Evolutionary conservation across 352 stramenopile species (phyloP).

Genomic region (Thalassiosira gravida): DNA sequence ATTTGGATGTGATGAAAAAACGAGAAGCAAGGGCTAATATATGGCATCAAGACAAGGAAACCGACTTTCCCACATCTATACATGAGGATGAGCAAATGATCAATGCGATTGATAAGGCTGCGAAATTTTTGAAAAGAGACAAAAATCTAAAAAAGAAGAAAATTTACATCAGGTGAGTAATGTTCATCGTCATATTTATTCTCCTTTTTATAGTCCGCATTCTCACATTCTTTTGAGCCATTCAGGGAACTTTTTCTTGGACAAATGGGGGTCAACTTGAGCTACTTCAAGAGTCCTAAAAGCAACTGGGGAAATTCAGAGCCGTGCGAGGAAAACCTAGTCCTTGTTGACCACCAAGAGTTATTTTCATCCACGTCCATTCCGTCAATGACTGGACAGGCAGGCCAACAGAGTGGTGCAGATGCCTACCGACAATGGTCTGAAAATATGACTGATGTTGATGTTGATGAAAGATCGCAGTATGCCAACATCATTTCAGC

Average conservation of each 20-base stretch:
- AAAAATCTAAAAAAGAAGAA: constrained; percentile 52
- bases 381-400: constrained; percentile 16
- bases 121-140: constrained; percentile 30
- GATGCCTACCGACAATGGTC: constrained; percentile 55
- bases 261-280: constrained; percentile 79
- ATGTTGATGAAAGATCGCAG: constrained; percentile 40
- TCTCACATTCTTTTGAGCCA: too few species aligned
- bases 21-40: constrained; percentile 42
- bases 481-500: constrained; percentile 69
- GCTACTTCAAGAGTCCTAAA: constrained; percentile 81
- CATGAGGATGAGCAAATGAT: constrained; percentile 25
- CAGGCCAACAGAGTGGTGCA: constrained; percentile 5
- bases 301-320: constrained; percentile 40
- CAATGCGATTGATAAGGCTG: constrained; percentile 33
- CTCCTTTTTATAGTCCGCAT: too few species aligned
- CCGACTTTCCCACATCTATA: constrained; percentile 4
- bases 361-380: constrained; percentile 38
- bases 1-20: constrained; percentile 65
- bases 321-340: constrained; percentile 15
- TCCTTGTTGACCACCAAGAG: constrained; percentile 29
- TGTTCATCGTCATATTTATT: too few species aligned
- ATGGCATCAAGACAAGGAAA: constrained; percentile 15
- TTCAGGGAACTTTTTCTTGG: constrained; percentile 77
- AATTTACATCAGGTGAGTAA: constrained; percentile 85
- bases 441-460: constrained; percentile 38